A percentile compares a stretch with the other conserved stretches of the same genome.
Evolutionary conservation across 2,329 filamentous ascomycete species (phyloP).

Genomic region (Nemania sp.): DNA sequence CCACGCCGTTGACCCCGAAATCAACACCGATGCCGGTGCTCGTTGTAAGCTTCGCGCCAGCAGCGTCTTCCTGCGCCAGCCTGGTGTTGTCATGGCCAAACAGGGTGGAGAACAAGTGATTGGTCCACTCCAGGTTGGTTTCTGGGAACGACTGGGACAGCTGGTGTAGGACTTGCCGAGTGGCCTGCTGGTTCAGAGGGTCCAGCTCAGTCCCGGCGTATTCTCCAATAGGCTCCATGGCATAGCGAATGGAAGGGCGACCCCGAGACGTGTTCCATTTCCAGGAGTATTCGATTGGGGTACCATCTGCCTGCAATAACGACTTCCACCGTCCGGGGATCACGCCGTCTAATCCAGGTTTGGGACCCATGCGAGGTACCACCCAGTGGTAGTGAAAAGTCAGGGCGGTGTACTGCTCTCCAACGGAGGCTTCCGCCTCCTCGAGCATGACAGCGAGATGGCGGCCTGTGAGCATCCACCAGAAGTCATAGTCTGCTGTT

Average conservation of each 20-base stretch:
- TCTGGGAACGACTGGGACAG: too few relatives aligned
- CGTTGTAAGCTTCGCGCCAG: not conserved
- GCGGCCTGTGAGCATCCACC: slow-evolving; percentile 18
- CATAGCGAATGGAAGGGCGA: too few relatives aligned
- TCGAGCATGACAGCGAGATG: slow-evolving; percentile 20
- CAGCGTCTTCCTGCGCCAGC: too few relatives aligned
- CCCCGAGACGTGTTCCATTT: too few relatives aligned
- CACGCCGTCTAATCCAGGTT: slow-evolving; percentile 12
- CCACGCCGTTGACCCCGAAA: slow-evolving; percentile 20
- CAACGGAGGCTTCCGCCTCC: slow-evolving; percentile 11
- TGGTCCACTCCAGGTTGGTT: too few relatives aligned
- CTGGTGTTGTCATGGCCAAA: too few relatives aligned
- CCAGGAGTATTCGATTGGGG: too few relatives aligned
- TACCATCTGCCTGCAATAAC: too few relatives aligned
- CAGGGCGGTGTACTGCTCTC: slow-evolving; percentile 20
- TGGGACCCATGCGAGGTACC: slow-evolving; percentile 20
- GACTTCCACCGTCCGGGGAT: not conserved
- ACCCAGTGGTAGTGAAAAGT: slow-evolving; percentile 20
- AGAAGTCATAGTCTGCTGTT: slow-evolving; percentile 12
- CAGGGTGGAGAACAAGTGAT: too few relatives aligned
- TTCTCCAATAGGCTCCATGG: too few relatives aligned
- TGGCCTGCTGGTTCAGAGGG: not conserved
- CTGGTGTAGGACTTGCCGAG: not conserved
- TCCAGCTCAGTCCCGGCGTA: too few relatives aligned
- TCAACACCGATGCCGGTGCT: slow-evolving; percentile 13